Conservation (phyloP, 805 yeast genomes). For the Metschnikowia colocasiae region DNA sequence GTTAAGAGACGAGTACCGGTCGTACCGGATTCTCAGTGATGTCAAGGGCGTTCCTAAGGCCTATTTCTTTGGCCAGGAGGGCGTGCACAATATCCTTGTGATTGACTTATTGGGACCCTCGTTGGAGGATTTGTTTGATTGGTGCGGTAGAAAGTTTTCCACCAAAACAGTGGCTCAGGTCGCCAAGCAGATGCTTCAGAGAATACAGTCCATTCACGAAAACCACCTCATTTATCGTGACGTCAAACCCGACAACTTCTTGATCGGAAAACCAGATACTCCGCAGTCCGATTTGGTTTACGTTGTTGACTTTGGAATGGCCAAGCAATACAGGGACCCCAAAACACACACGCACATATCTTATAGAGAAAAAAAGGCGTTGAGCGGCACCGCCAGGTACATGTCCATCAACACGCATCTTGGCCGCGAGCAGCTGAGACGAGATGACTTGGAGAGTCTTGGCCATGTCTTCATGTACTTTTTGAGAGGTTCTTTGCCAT, state of each 20-base stretch:
- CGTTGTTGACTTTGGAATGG: constrained; percentile 98
- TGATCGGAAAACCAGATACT: constrained; percentile 85
- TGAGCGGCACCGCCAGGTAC: constrained; percentile 97
- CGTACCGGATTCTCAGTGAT: constrained; percentile 85
- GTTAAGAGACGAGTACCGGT: constrained; percentile 90
- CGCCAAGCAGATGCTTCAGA: constrained; percentile 88
- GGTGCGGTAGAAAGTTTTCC: constrained; percentile 92
- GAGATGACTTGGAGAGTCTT: constrained; percentile 94
- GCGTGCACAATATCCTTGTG: constrained; percentile 90
- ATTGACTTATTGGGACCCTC: constrained; percentile 95
- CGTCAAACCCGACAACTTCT: constrained; percentile 95
- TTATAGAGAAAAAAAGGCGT: constrained; percentile 89
- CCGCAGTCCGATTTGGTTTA: constrained; percentile 82
- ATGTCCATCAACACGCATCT: constrained; percentile 97
- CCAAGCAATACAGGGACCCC: constrained; percentile 96
- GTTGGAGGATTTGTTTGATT: constrained; percentile 92
- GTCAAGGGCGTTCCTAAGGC: constrained; percentile 88
- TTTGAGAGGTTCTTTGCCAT: constrained; percentile 89
- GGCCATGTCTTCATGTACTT: constrained; percentile 97
- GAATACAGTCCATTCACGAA: constrained; percentile 83
- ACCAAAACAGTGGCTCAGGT: constrained; percentile 89
- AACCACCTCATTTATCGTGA: constrained; percentile 92
- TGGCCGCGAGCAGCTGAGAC: constrained; percentile 93
- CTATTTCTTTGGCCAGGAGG: constrained; percentile 98
- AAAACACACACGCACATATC: constrained; percentile 94